These are phyloP conservation scores for Suillus decipiens DNA, from an alignment of 768 basidiomycete species.

Conservation along the genomic window DNA sequence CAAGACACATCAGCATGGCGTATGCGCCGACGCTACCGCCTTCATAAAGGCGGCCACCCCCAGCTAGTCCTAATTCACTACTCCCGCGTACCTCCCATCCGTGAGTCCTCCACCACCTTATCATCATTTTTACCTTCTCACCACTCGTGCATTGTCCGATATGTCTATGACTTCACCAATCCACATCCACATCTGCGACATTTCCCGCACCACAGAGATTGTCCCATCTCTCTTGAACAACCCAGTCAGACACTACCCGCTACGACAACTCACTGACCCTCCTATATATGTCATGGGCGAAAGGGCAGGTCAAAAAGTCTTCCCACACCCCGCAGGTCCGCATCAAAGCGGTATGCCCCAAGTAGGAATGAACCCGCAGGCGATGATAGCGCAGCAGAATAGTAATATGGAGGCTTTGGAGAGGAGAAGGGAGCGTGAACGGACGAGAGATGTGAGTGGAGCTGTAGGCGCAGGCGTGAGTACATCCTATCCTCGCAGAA, in stretches of 20 bases:
- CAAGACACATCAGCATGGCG: slow-evolving; percentile 67
- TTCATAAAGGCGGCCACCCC: slow-evolving; percentile 71
- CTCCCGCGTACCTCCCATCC: slow-evolving; percentile 58
- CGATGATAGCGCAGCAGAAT: slow-evolving; percentile 74
- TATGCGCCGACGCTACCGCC: slow-evolving; percentile 68
- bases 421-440: slow-evolving; percentile 59
- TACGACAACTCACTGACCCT: slow-evolving; percentile 66
- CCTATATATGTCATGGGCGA: slow-evolving; percentile 72
- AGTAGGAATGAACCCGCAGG: slow-evolving; percentile 45
- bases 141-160: slow-evolving; percentile 2
- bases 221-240: slow-evolving; percentile 56
- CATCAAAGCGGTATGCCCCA: slow-evolving; percentile 28
- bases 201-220: slow-evolving; percentile 46
- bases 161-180: background rate
- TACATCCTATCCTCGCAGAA: slow-evolving; percentile 2
- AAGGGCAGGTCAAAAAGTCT: slow-evolving; percentile 70
- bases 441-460: slow-evolving; percentile 47
- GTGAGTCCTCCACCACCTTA: slow-evolving; percentile 46
- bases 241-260: slow-evolving; percentile 71
- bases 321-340: slow-evolving; percentile 35
- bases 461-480: slow-evolving; percentile 41
- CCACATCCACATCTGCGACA: background rate
- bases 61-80: slow-evolving; percentile 80
- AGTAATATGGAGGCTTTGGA: slow-evolving; percentile 73
- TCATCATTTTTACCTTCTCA: slow-evolving; percentile 3